These are phyloP conservation scores for Ajuga reptans DNA, from an alignment of 305 asterid genomes.

Conservation along the genomic window DNA sequence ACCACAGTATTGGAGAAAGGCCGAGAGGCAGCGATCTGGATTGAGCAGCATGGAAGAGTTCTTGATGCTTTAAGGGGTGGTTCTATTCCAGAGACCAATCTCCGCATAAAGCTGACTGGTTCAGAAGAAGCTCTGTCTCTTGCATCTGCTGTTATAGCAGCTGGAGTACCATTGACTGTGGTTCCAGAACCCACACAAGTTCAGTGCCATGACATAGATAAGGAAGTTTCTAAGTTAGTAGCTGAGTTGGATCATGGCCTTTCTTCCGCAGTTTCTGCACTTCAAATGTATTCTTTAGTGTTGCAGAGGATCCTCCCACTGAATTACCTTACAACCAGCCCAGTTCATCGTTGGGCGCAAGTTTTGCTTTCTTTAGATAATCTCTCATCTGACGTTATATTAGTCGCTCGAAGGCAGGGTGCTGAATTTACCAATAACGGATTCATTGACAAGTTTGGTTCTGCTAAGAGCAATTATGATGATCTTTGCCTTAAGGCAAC, in stretches of 20 bases:
- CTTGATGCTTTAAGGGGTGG: constrained; percentile 86
- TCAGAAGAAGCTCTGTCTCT: constrained; percentile 73
- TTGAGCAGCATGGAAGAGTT: constrained; percentile 86
- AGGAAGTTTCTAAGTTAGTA: constrained; percentile 74
- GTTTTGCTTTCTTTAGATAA: constrained; percentile 61
- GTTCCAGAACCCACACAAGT: constrained; percentile 99
- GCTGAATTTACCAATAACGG: constrained; percentile 57
- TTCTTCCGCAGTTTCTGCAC: constrained; percentile 71
- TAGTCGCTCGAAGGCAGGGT: constrained; percentile 69
- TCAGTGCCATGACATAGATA: constrained; percentile 85
- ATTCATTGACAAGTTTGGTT: constrained; percentile 38
- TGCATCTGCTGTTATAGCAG: constrained; percentile 67
- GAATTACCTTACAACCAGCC: constrained; percentile 85
- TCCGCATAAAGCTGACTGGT: constrained; percentile 48
- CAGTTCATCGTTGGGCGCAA: constrained; percentile 92
- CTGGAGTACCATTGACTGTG: constrained; percentile 91
- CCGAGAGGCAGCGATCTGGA: constrained; percentile 83
- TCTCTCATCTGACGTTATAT: constrained; percentile 65
- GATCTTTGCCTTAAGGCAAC: constrained; percentile 69
- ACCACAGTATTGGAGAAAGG: constrained; percentile 67
- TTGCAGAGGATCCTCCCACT: constrained; percentile 80
- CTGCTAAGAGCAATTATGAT: constrained; percentile 59
- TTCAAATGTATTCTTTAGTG: constrained; percentile 81
- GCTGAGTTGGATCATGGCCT: constrained; percentile 74
- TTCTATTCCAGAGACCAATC: constrained; percentile 61